These are phyloP conservation scores for Rhynchosporium graminicola DNA, from an alignment of 2,329 filamentous ascomycete species.

Conservation along the genomic window DNA sequence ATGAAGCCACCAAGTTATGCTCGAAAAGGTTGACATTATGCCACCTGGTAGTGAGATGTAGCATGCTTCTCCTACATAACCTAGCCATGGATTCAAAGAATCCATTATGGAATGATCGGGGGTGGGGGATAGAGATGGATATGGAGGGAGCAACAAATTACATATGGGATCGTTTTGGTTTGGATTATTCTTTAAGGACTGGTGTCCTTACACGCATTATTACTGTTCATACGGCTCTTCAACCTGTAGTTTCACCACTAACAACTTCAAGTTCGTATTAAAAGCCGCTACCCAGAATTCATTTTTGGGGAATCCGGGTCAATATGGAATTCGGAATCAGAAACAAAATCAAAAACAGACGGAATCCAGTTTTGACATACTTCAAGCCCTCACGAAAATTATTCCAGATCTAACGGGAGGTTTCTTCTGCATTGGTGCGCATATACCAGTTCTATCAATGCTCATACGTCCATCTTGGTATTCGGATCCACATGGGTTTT, in stretches of 20 bases:
- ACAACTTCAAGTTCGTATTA: background rate
- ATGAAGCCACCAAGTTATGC: slow-evolving; percentile 1
- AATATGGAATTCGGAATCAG: background rate
- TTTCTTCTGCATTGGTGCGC: background rate
- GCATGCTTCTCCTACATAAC: slow-evolving; percentile 15
- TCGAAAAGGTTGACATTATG: slow-evolving; percentile 14
- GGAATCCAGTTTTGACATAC: background rate
- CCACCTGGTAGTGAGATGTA: slow-evolving; percentile 18
- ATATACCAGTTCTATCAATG: background rate
- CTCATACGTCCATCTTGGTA: background rate
- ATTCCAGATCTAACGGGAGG: slow-evolving; percentile 8
- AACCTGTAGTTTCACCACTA: background rate
- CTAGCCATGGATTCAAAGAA: slow-evolving; percentile 13
- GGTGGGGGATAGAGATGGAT: background rate
- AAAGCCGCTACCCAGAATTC: background rate
- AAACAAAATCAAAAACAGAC: background rate
- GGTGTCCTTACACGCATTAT: slow-evolving; percentile 2
- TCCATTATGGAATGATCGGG: too few species aligned
- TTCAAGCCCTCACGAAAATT: background rate
- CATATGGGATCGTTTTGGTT: too few species aligned
- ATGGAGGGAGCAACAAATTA: background rate
- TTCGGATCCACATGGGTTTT: background rate
- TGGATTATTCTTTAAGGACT: background rate
- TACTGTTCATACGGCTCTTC: background rate
- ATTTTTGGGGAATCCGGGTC: background rate